Evolutionary conservation across 305 asterid species (phyloP), one percentile per base, ranked within the genome.

Genomic region (Solanum hybrid): DNA sequence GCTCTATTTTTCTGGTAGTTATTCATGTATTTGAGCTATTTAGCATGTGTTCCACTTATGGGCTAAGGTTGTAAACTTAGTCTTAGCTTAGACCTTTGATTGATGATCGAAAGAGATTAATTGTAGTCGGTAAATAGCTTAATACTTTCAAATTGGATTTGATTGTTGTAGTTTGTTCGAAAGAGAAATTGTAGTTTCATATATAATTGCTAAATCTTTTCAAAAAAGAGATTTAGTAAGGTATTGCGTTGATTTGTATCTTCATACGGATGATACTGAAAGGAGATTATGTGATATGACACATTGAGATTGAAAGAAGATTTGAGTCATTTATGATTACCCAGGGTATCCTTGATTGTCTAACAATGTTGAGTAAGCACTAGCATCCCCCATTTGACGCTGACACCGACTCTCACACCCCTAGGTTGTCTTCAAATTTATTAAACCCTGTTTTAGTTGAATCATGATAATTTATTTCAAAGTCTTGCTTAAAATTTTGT

Each of bases 131-230:
- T 56, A 56, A 56, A 56, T 56, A 56, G n/a, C 24, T 6, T 56
- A 56, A 56, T 56, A 56, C 10, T 56, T 56, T 10, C 10, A 56
- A 51, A 17, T 56, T 17, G 0, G 4, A 17, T 56, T 56, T 56
- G n/a, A 56, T 1, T 2, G 0, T 0, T 17, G 1, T 6, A 56
- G n/a, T 56, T 56, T 56, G 24, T n/a, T 17, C 10, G 69, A 17
- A 56, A 56, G 69, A 17, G 24, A 56, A 17, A 56, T 17, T 17
- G 24, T 56, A 17, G 69, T 17, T 56, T 56, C 10, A 27, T 27
- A 27, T 27, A 1, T 27, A 27, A 27, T 27, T 2, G 10, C 4
- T 6, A 56, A 56, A 1, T 56, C 3, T 56, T 4, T n/a, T 56
- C 1, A 2, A 17, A 56, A 17, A 10, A 56, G 69, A 56, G 24